Conservation (phyloP, 108 stramenopile genomes). For the Chaetoceros tenuissimus region DNA sequence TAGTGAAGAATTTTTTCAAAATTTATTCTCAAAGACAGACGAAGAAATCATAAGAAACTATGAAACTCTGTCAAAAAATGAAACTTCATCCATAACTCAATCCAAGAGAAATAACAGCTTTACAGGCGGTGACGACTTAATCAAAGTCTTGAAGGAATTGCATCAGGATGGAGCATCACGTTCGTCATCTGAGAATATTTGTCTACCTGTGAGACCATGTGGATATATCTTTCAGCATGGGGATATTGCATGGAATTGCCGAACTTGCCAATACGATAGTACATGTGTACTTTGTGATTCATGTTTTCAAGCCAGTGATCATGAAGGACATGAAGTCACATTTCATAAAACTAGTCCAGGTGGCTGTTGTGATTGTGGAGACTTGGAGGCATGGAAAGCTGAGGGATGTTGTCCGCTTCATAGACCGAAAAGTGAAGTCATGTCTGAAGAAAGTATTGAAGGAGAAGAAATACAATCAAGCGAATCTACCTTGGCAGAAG, state of each 20-base stretch:
- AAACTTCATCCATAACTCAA: background rate
- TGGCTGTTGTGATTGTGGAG: conserved; percentile 99
- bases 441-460: conserved; percentile 8
- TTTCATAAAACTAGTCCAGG: conserved; percentile 95
- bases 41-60: conserved; percentile 4
- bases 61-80: background rate
- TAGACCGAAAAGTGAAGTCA: conserved; percentile 25
- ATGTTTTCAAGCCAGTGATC: conserved; percentile 86
- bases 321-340: conserved; percentile 94
- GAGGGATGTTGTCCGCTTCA: conserved; percentile 86
- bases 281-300: conserved; percentile 95
- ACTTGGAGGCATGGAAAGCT: conserved; percentile 90
- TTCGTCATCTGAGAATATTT: conserved; percentile 8
- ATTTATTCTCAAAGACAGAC: no score
- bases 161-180: background rate
- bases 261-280: conserved; percentile 91
- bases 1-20: background rate
- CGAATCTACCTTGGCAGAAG: conserved; percentile 24
- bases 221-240: conserved; percentile 93
- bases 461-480: background rate
- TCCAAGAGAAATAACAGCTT: background rate
- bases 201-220: conserved; percentile 48
- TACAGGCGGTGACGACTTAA: background rate
- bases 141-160: background rate
- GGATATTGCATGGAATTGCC: conserved; percentile 98